Evolutionary conservation across 495 filamentous ascomycete species (phyloP).

Genomic region (Daldinia loculata): DNA sequence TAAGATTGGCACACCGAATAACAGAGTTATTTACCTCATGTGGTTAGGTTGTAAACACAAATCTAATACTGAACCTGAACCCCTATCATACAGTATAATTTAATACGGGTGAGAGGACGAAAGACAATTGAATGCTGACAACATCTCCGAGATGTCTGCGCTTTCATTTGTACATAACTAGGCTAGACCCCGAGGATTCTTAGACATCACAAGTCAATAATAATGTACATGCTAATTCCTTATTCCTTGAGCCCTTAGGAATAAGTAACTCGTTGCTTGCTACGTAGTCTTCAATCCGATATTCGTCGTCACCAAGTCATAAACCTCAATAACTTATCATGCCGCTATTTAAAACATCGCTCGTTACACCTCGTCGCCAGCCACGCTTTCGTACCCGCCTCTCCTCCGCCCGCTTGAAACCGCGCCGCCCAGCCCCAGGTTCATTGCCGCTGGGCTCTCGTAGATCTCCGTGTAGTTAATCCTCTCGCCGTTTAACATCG

Average conservation of each 20-base stretch:
- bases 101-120: neutral
- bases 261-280: constrained; percentile 1
- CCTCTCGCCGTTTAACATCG: constrained; percentile 76
- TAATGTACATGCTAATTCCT: constrained; percentile 22
- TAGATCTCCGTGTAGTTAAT: constrained; percentile 92
- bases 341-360: neutral
- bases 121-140: neutral
- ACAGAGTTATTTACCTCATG: neutral
- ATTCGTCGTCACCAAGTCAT: constrained; percentile 25
- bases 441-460: constrained; percentile 77
- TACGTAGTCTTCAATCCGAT: neutral
- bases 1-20: neutral
- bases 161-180: constrained; percentile 2
- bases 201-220: constrained; percentile 14
- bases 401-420: constrained; percentile 40
- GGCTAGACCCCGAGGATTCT: neutral
- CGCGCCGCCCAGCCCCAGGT: constrained; percentile 29
- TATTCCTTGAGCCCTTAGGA: neutral
- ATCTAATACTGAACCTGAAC: neutral
- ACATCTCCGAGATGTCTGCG: neutral
- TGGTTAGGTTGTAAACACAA: neutral
- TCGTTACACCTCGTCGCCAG: constrained; percentile 52
- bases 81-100: neutral
- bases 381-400: constrained; percentile 57
- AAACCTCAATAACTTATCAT: constrained; percentile 5